Percentiles rank a stretch among this genome's conserved stretches.
Conservation (phyloP, 2,329 filamentous ascomycete genomes). For the Phoma sp. region DNA sequence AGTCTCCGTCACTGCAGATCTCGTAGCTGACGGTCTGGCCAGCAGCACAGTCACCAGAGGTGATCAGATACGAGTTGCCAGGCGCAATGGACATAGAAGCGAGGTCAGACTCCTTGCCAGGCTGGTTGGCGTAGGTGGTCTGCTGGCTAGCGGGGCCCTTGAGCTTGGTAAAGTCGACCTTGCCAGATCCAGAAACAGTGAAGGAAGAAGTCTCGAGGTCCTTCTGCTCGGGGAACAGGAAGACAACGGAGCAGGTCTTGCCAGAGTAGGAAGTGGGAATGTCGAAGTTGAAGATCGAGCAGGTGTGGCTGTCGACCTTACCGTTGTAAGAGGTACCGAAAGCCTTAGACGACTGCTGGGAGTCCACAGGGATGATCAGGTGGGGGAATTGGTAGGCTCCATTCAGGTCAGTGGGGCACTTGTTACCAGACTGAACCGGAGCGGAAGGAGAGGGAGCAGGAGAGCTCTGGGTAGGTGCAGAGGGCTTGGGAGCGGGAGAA, state of each 20-base stretch:
- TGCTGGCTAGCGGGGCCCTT: constrained; percentile 52
- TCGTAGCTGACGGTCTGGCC: constrained; percentile 61
- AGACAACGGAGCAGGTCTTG: constrained; percentile 69
- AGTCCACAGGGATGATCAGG: constrained; percentile 68
- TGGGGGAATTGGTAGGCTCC: constrained; percentile 60
- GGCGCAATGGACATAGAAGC: constrained; percentile 57
- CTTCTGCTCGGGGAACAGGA: constrained; percentile 67
- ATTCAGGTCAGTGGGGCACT: constrained; percentile 34
- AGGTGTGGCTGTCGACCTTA: constrained; percentile 52
- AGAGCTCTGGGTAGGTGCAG: constrained; percentile 6
- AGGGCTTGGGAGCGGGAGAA: constrained; percentile 1
- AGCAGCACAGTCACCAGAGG: constrained; percentile 63
- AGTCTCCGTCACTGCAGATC: constrained; percentile 59
- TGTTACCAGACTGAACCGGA: constrained; percentile 8
- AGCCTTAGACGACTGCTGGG: constrained; percentile 59
- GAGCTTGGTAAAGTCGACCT: constrained; percentile 62
- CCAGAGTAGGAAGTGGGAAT: constrained; percentile 62
- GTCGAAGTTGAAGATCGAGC: constrained; percentile 74
- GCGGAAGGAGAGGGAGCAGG: constrained; percentile 3
- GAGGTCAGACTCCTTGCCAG: constrained; percentile 52
- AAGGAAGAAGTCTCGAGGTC: constrained; percentile 68
- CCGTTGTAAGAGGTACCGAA: constrained; percentile 65
- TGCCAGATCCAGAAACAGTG: constrained; percentile 62
- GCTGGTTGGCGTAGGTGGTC: constrained; percentile 64
- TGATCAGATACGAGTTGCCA: constrained; percentile 60